A percentile compares a stretch with the other conserved stretches of the same genome.
Evolutionary conservation across 768 basidiomycete genomes (phyloP).

Genomic region (Epithele typhae): DNA sequence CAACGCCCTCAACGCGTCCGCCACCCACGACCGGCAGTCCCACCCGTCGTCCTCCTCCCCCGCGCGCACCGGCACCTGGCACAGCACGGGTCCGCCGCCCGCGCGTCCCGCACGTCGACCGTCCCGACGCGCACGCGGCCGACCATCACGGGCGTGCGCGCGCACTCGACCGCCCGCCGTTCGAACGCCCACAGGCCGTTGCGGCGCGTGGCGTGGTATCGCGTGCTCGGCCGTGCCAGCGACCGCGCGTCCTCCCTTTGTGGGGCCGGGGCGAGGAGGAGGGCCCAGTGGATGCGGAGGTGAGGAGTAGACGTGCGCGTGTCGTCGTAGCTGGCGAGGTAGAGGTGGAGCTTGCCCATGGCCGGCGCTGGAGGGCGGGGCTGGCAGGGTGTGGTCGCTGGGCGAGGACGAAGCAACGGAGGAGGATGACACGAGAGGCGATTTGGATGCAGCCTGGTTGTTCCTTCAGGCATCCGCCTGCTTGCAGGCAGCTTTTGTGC

Average conservation of each 20-base stretch:
- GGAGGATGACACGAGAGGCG: too few species aligned
- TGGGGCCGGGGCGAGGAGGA: slow-evolving; percentile 7
- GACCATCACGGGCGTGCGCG: slow-evolving; percentile 14
- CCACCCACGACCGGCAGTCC: slow-evolving; percentile 14
- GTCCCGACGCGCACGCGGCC: slow-evolving; percentile 10
- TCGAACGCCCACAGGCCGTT: slow-evolving; percentile 9
- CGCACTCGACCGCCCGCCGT: slow-evolving; percentile 10
- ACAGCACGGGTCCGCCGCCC: slow-evolving; percentile 1
- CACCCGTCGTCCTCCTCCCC: slow-evolving; percentile 1
- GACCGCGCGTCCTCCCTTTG: slow-evolving; percentile 7
- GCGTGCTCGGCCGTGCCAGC: slow-evolving; percentile 4
- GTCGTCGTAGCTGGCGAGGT: slow-evolving; percentile 13
- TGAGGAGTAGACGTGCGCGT: neutral
- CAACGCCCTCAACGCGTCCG: slow-evolving; percentile 9
- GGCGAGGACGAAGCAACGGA: too few species aligned
- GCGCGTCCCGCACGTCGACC: slow-evolving; percentile 1
- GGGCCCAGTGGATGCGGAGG: slow-evolving; percentile 11
- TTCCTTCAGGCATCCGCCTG: too few species aligned
- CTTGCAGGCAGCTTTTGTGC: too few species aligned
- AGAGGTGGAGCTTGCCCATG: neutral
- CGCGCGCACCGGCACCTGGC: neutral
- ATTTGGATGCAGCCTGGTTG: too few species aligned
- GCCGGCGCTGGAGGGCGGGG: too few species aligned
- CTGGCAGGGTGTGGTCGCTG: too few species aligned
- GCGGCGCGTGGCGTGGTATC: slow-evolving; percentile 12